Base-by-base conservation (phyloP, 2,329 filamentous ascomycete genomes). In the Colletotrichum lupini region DNA sequence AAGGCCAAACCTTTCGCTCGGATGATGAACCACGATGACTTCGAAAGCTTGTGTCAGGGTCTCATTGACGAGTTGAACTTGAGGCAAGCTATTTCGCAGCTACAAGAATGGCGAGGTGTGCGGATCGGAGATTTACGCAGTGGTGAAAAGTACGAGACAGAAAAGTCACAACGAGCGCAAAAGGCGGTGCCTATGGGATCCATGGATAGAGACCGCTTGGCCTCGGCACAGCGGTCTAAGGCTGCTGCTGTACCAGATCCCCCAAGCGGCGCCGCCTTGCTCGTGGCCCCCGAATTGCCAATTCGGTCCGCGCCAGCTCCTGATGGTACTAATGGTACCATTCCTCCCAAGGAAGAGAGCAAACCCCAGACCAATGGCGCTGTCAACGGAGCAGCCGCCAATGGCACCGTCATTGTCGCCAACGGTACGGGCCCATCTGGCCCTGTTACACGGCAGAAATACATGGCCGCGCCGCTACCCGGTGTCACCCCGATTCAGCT, bases 1-100 rank as follows among this genome's bases (percentile, higher is more conserved):
- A 98, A 97, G 81, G 93, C 95, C 5, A 99, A 99, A 79, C 97
- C 97, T 0, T 98, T 98, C 79, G 96, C 95, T 3, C 91, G 96
- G 55, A 97, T 98, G 90, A 98, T 98, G 96, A 97, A 96, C 78
- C 93, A 93, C 77, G 88, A 92, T 59, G 97, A 99, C 81, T 98
- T 97, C 79, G 93, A 97, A 75, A 90, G 92, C 12, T 92, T 98
- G 77, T 94, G 92, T 76, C 92, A 95, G 74, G 95, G 95, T 1
- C 85, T 99, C 0, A 90, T 97, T 59, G 95, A 97, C 78, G 97
- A 99, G 82, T 91, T 97, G 75, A 97, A 98, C 77, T 86, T 99
- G 22, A 92, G 97, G 2, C 92, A 97, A 79, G 97, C 97, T 49
- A 98, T 99, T 72, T 76, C 89, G 0, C 96, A 98, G 81, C 86